These are phyloP conservation scores for Areca catechu DNA, from an alignment of 176 grass and related monocot species.

Conservation along the genomic window DNA sequence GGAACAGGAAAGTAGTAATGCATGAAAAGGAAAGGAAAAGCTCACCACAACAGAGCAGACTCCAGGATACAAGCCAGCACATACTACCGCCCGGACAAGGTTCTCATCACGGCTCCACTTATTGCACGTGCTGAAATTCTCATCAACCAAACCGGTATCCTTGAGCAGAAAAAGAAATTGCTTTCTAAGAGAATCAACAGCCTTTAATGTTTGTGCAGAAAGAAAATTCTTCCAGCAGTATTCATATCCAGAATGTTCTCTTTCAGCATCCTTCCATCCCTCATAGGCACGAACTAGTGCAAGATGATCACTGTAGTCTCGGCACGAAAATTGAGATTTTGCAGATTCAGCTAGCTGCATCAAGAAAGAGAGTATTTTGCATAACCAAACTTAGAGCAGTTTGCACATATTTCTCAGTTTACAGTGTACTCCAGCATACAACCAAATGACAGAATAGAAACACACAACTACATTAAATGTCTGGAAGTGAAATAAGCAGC, in stretches of 20 bases:
- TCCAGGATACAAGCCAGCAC: conserved; percentile 94
- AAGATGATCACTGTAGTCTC: conserved; percentile 86
- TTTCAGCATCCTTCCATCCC: conserved; percentile 93
- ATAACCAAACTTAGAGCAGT: too few species aligned
- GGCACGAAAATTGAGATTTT: conserved; percentile 81
- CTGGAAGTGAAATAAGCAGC: too few species aligned
- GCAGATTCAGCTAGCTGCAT: conserved; percentile 89
- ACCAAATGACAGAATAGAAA: too few species aligned
- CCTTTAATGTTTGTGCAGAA: conserved; percentile 82
- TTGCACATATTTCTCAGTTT: too few species aligned
- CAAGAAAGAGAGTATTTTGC: neutral
- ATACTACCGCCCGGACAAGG: conserved; percentile 79
- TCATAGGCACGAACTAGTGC: conserved; percentile 81
- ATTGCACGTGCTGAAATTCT: conserved; percentile 58
- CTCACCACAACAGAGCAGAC: conserved; percentile 93
- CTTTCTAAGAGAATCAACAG: conserved; percentile 76
- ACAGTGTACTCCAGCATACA: too few species aligned
- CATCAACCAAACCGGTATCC: conserved; percentile 80
- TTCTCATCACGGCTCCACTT: conserved; percentile 89
- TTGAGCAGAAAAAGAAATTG: conserved; percentile 86
- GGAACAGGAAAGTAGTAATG: too few species aligned
- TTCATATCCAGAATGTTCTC: conserved; percentile 82
- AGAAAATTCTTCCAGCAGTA: conserved; percentile 99
- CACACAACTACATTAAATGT: too few species aligned
- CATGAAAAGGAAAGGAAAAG: conserved; percentile 17